Evolutionary conservation across 306 rosid species (phyloP).

Genomic region (Quercus mongolica): DNA sequence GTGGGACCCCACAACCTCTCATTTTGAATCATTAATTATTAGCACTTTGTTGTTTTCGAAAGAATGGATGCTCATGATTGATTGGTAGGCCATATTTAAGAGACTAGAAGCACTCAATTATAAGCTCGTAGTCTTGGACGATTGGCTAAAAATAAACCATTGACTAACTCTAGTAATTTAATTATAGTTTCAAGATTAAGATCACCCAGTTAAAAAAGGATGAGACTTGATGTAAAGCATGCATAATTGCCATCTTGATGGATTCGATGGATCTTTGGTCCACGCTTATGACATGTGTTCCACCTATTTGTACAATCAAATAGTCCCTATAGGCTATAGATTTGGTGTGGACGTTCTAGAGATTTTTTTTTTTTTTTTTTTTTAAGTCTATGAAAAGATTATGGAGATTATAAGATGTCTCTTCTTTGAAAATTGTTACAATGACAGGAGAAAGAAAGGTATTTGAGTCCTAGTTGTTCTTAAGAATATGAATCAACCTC

Average conservation of each 20-base stretch:
- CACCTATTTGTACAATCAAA: too few relatives aligned
- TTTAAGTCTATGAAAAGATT: too few relatives aligned
- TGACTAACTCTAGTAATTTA: constrained; percentile 18
- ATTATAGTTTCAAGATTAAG: neutral
- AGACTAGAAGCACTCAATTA: neutral
- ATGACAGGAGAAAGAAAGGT: too few relatives aligned
- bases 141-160: neutral
- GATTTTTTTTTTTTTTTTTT: too few relatives aligned
- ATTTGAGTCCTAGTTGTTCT: too few relatives aligned
- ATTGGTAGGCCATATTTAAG: constrained; percentile 34
- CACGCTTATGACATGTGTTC: neutral
- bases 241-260: constrained; percentile 13
- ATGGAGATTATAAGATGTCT: too few relatives aligned
- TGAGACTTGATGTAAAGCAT: constrained; percentile 1
- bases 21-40: neutral
- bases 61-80: constrained; percentile 3
- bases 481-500: too few relatives aligned
- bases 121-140: constrained; percentile 8
- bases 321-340: too few relatives aligned
- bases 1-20: constrained; percentile 32
- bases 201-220: neutral
- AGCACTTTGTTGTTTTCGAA: constrained; percentile 5
- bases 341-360: neutral
- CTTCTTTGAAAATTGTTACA: too few relatives aligned
- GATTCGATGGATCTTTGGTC: neutral